Evolutionary conservation across 352 stramenopile species (phyloP).

Genomic region (Globisporangium heterothallicum): DNA sequence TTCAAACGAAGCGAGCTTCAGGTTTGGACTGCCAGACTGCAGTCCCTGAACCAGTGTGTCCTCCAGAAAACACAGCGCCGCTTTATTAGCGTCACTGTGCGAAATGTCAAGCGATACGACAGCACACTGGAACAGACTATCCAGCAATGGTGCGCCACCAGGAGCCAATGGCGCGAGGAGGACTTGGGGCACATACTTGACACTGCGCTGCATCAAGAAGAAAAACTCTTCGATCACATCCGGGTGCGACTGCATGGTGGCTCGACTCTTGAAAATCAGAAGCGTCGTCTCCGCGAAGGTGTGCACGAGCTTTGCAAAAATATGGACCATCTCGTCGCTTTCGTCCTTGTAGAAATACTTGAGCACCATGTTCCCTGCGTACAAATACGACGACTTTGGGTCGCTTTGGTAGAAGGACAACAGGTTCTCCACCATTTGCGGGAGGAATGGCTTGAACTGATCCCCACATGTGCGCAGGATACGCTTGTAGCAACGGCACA

Average conservation of each 20-base stretch:
- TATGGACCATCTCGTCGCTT: conserved; percentile 27
- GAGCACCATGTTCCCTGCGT: conserved; percentile 76
- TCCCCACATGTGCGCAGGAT: conserved; percentile 69
- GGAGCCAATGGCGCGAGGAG: conserved; percentile 41
- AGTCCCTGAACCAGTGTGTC: conserved; percentile 26
- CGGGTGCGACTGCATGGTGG: conserved; percentile 71
- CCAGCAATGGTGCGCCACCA: conserved; percentile 45
- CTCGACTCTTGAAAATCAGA: conserved; percentile 66
- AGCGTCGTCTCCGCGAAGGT: conserved; percentile 73
- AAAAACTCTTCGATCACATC: conserved; percentile 97
- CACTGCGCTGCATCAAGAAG: conserved; percentile 89
- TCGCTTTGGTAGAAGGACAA: conserved; percentile 66
- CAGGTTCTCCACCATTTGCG: conserved; percentile 72
- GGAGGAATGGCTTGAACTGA: conserved; percentile 61
- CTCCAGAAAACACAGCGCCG: conserved; percentile 91
- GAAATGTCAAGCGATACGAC: conserved; percentile 85
- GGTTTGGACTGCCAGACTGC: conserved; percentile 11
- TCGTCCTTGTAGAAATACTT: conserved; percentile 55
- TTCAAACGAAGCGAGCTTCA: conserved; percentile 15
- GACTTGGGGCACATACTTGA: conserved; percentile 78
- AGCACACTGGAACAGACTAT: conserved; percentile 79
- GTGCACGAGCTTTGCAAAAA: conserved; percentile 57
- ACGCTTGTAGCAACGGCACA: conserved; percentile 85
- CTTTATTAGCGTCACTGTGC: conserved; percentile 93
- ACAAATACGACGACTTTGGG: conserved; percentile 85